Conservation (phyloP, 2,329 filamentous ascomycete genomes). For the Fusarium armeniacum region DNA sequence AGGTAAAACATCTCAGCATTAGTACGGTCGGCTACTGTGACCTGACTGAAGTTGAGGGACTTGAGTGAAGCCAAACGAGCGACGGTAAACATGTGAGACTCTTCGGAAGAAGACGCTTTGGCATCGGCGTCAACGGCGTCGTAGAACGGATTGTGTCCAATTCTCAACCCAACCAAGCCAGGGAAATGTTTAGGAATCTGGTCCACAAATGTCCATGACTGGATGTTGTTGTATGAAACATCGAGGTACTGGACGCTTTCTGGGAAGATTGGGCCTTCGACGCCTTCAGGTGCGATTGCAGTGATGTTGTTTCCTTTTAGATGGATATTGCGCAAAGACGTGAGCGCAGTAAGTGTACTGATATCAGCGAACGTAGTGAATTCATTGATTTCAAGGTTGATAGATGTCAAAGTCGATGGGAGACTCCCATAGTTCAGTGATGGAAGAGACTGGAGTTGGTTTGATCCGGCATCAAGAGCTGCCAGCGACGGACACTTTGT, state of each 20-base stretch:
- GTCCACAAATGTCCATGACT: slow-evolving; percentile 81
- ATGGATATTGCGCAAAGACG: slow-evolving; percentile 70
- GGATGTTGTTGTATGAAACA: slow-evolving; percentile 78
- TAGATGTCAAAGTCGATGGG: slow-evolving; percentile 67
- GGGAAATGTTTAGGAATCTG: slow-evolving; percentile 77
- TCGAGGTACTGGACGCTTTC: slow-evolving; percentile 74
- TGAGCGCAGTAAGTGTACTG: slow-evolving; percentile 64
- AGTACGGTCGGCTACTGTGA: slow-evolving; percentile 79
- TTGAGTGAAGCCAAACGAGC: slow-evolving; percentile 78
- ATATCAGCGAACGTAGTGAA: slow-evolving; percentile 73
- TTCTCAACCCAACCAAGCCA: slow-evolving; percentile 78
- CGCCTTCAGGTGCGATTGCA: slow-evolving; percentile 52
- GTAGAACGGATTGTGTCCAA: slow-evolving; percentile 90
- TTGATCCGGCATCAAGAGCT: slow-evolving; percentile 68
- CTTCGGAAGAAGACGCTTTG: slow-evolving; percentile 72
- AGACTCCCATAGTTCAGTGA: slow-evolving; percentile 58
- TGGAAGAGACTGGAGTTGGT: slow-evolving; percentile 69
- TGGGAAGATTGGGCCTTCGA: slow-evolving; percentile 63
- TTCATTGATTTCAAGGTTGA: slow-evolving; percentile 80
- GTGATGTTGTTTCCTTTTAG: slow-evolving; percentile 84
- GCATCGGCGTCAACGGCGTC: slow-evolving; percentile 61
- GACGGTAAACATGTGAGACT: slow-evolving; percentile 90
- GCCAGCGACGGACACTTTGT: slow-evolving; percentile 67
- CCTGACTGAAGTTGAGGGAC: slow-evolving; percentile 78
- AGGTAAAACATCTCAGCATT: slow-evolving; percentile 97